Percentiles rank a stretch among this genome's conserved stretches.
phyloP scores from a whole-genome alignment of 306 rosid species.

The Ochetophila trinervis region DNA sequence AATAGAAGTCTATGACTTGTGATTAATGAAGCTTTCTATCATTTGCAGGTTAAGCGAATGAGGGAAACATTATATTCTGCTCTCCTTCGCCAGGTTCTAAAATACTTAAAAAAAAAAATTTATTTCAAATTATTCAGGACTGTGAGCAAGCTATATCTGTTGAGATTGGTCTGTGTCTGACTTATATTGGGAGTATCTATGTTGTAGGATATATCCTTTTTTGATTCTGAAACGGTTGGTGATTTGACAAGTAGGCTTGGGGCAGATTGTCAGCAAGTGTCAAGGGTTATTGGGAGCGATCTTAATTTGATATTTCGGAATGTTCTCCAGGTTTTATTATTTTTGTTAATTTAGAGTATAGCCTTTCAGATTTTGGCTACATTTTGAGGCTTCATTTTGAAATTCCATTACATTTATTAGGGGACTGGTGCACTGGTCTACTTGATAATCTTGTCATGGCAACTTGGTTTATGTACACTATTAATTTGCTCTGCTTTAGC shows the following conservation, averaged over 20 bases:
- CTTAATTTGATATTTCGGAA: slow-evolving; percentile 91
- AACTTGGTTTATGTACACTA: slow-evolving; percentile 85
- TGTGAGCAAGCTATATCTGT: slow-evolving; percentile 17
- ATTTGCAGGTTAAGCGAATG: slow-evolving; percentile 87
- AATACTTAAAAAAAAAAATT: not conserved
- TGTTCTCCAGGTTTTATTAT: slow-evolving; percentile 60
- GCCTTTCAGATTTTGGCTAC: slow-evolving; percentile 12
- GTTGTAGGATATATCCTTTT: slow-evolving; percentile 94
- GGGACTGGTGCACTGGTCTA: slow-evolving; percentile 80
- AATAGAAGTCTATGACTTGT: not conserved
- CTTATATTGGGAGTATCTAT: slow-evolving; percentile 41
- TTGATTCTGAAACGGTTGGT: slow-evolving; percentile 93
- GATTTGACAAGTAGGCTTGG: slow-evolving; percentile 99
- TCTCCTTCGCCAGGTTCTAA: slow-evolving; percentile 81
- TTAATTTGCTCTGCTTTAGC: slow-evolving; percentile 64
- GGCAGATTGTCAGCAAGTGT: slow-evolving; percentile 98
- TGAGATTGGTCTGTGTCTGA: slow-evolving; percentile 27
- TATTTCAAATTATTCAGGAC: not conserved
- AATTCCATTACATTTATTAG: slow-evolving; percentile 36
- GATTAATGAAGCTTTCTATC: slow-evolving; percentile 14
- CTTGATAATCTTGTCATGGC: slow-evolving; percentile 79
- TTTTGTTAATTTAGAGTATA: slow-evolving; percentile 12
- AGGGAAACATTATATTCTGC: slow-evolving; percentile 89
- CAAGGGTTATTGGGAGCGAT: slow-evolving; percentile 94
- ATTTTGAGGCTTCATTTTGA: slow-evolving; percentile 22